Conservation (phyloP, 2,329 filamentous ascomycete genomes). For the Aspergillus hiratsukae region DNA sequence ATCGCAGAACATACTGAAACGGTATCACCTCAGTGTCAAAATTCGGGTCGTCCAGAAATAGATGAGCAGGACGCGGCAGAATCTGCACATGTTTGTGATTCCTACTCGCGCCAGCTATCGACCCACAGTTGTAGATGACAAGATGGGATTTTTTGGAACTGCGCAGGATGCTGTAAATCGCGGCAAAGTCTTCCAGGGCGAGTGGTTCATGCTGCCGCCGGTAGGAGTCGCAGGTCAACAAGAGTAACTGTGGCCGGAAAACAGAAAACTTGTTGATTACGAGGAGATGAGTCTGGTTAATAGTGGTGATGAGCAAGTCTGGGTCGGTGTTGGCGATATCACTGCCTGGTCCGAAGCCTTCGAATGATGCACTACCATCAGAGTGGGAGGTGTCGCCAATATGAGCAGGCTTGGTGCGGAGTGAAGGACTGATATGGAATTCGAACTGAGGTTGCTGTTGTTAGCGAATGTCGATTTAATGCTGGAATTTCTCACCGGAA, state of each 20-base stretch:
- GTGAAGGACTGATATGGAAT: slow-evolving; percentile 6
- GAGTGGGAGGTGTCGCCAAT: neutral
- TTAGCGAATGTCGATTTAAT: neutral
- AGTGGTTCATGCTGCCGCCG: slow-evolving; percentile 45
- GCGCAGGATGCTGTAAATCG: slow-evolving; percentile 31
- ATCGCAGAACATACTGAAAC: slow-evolving; percentile 10
- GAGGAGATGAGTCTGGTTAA: slow-evolving; percentile 44
- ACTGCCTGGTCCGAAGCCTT: slow-evolving; percentile 18
- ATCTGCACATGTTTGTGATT: slow-evolving; percentile 49
- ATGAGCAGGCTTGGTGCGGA: slow-evolving; percentile 1
- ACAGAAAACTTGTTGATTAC: slow-evolving; percentile 49
- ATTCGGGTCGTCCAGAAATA: slow-evolving; percentile 11
- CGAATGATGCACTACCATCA: neutral
- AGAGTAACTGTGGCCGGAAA: slow-evolving; percentile 45
- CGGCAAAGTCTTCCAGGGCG: slow-evolving; percentile 37
- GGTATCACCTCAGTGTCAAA: neutral
- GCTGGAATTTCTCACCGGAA: neutral
- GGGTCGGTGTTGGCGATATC: slow-evolving; percentile 42
- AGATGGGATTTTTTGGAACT: slow-evolving; percentile 30
- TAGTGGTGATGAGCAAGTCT: slow-evolving; percentile 38
- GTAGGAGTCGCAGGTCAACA: slow-evolving; percentile 46
- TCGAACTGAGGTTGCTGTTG: neutral
- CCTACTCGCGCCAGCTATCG: slow-evolving; percentile 43
- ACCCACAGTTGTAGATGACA: slow-evolving; percentile 47
- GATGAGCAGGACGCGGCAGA: slow-evolving; percentile 6